Base-by-base conservation (phyloP, 805 yeast genomes). In the Cyberlindnera saturnus region DNA sequence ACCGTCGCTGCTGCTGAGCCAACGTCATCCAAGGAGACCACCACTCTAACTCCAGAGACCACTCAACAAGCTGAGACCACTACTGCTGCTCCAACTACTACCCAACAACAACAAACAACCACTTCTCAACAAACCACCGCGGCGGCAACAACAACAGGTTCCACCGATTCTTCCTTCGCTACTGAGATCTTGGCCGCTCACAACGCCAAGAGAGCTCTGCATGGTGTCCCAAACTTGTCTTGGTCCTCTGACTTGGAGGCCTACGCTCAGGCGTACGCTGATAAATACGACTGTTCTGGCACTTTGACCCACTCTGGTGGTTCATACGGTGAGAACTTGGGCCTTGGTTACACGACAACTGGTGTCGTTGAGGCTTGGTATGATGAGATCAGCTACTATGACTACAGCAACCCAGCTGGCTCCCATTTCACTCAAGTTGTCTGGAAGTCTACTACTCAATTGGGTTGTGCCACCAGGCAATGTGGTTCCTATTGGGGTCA, bases 401-500 rank as follows among this genome's bases (percentile, higher is more conserved):
- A 73, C 57, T 79, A 71, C 64, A 57, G 70, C 23, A 67, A 66
- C 51, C 79, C 81, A 29, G 67, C 64, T 11, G 78, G 89, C 36
- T 91, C 91, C 38, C 96, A 87, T 63, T 87, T 85, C 69, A 85
- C 95, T 28, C 95, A 86, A 64, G 74, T 87, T 45, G 80, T 87
- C 42, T 87, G 96, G 96, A 78, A 75, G 56, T 60, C 69, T 17
- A 70, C 88, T 39, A 73, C 82, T 31, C 63, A 77, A 58, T 53
- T 87, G 14, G 96, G 96, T 35, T 87, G 96, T 70, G 95, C 83
- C 41, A 66, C 70, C 62, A 80, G 77, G 57, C 60, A 71, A 50
- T 85, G 96, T 66, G 62, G 75, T 43, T 54, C 62, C 39, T 66
- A 68, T 57, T 68, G 72, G 76, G 78, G 79, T 42, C 65, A 69